Percentiles rank a stretch among this genome's conserved stretches.
Evolutionary conservation across 2,329 filamentous ascomycete genomes (phyloP).

Genomic region (Biscogniauxia marginata): DNA sequence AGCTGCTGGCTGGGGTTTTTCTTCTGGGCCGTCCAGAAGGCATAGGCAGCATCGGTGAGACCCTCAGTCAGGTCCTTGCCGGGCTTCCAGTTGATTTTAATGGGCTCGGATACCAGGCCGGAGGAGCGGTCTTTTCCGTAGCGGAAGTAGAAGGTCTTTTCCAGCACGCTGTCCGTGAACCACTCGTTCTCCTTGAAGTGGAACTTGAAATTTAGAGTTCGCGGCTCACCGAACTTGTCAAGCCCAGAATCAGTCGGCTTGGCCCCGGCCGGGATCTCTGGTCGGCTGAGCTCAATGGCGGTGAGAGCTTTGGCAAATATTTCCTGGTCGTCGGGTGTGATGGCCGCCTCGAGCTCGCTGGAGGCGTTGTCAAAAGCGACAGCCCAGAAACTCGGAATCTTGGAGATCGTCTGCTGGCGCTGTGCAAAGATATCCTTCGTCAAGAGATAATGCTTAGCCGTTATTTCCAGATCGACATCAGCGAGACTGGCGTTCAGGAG

Average conservation of each 20-base stretch:
- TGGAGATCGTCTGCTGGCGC: constrained; percentile 55
- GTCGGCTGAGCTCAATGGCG: constrained; percentile 49
- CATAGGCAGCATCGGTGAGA: constrained; percentile 58
- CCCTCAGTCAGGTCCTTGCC: constrained; percentile 64
- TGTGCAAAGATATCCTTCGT: constrained; percentile 48
- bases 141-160: constrained; percentile 68
- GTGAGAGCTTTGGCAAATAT: constrained; percentile 57
- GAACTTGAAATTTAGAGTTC: constrained; percentile 56
- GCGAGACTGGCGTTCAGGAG: constrained; percentile 31
- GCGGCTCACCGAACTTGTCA: constrained; percentile 54
- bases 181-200: constrained; percentile 60
- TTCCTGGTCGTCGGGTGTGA: constrained; percentile 58
- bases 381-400: constrained; percentile 67
- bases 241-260: constrained; percentile 33
- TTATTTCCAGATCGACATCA: constrained; percentile 34
- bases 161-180: constrained; percentile 59
- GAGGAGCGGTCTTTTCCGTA: constrained; percentile 56
- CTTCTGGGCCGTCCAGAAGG: constrained; percentile 57
- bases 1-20: constrained; percentile 34
- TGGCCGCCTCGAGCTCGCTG: constrained; percentile 61
- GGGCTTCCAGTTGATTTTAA: constrained; percentile 65
- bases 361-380: constrained; percentile 60
- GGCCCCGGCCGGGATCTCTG: constrained; percentile 38
- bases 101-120: constrained; percentile 64
- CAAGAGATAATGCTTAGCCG: constrained; percentile 34